Base-by-base conservation (phyloP, 495 filamentous ascomycete genomes). In the Sordaria brevicollis region DNA sequence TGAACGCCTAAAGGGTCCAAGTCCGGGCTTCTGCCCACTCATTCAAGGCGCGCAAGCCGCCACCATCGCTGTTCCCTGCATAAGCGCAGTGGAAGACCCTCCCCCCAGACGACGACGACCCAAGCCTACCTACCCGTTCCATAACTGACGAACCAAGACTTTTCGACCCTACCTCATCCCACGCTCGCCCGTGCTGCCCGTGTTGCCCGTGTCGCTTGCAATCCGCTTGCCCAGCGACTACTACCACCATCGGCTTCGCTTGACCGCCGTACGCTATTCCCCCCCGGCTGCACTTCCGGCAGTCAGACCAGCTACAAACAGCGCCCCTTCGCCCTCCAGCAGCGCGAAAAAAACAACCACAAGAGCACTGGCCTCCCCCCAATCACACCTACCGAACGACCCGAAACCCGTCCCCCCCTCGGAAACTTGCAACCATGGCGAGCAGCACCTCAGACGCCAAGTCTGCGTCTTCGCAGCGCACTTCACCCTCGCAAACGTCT, bases 401-500 rank as follows among this genome's bases (percentile, higher is more conserved):
- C 57, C 57, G n/a, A 69, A 66, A 57, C 49, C 25, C 25, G 49
- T 31, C 49, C 49, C 49, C n/a, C 35, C 49, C 25, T 62, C 49
- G 49, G 25, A 62, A 62, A 62, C 33, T 25, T 17, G 49, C 25
- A 62, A 62, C 49, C 75, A 76, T 76, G 77, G 71, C 77, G 65
- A 74, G 66, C 68, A 66, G 38, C 70, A 69, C 65, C 21, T 68
- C 70, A 5, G 71, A 72, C 65, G 73, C 73, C 36, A 79, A 78
- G 72, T 77, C 79, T 41, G 71, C 74, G 11, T 77, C 82, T 11
- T 81, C 81, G 38, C 79, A 75, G 69, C 77, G 75, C 70, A 76
- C 79, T 31, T 62, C 49, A 31, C 49, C 49, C 8, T 84, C 82
- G 31, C 82, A 82, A 43, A 77, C 82, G 15, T 82, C 82, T 13